Base-by-base conservation (phyloP, 2,329 filamentous ascomycete genomes). In the Apiospora arundinis region DNA sequence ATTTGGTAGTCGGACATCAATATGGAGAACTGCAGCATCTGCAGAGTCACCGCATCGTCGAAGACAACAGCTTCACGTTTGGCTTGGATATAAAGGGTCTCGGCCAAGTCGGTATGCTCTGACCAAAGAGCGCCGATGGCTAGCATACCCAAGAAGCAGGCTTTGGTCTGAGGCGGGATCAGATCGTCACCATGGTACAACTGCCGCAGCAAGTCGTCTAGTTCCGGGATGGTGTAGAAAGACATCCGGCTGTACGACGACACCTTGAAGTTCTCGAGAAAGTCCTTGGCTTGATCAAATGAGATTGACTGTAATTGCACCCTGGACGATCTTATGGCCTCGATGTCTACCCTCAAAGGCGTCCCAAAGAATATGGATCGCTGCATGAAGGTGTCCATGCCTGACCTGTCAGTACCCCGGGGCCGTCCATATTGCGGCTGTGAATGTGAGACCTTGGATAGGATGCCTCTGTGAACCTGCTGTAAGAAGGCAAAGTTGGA, bases 361-460 rank as follows among this genome's bases (percentile, higher is more conserved):
- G 77, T 80, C 23, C 78, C 78, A 63, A 80, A 80, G 74, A 80
- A 80, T 32, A 80, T 77, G 42, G 76, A 75, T 18, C 78, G 72
- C 63, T 80, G 78, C 37, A 79, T 75, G 52, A 80, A 80, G 45
- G 78, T 72, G 23, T 80, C 78, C 28, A 80, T 66, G 2, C 77
- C 76, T 0, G 75, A 73, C 2, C 77, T 74, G 12, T 75, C 77
- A 65, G 78, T 77, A 40, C 74, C 74, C 42, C 76, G 74, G 21
- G 71, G 72, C 18, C 48, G 37, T 21, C 71, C 72, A 12, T 45
- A 71, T 2, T 71, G 69, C 44, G 75, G 70, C 32, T 40, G 56
- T 11, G 56, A n/a, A 32, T 63, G 56, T 4, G 56, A 63, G 18
- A 63, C 65, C 6, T 72, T 71, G 2, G 74, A 78, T 5, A 80